Conservation (phyloP, 192 early-diverging fungal species). For the Gamsiella multidivaricata region DNA sequence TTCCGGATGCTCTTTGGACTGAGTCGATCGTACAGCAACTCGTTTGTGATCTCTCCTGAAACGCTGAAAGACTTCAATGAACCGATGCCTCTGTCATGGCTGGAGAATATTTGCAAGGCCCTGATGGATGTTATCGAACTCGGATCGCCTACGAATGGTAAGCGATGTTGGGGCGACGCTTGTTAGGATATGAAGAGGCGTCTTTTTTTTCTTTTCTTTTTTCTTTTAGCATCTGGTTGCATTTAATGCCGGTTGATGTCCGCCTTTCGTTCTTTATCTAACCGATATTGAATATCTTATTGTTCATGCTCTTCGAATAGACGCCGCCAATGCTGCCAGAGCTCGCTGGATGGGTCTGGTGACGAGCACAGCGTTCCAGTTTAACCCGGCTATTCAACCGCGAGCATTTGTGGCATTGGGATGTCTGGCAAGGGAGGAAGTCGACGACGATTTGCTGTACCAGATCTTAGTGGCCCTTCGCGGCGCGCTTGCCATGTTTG, state of each 20-base stretch:
- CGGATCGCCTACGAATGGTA: constrained; percentile 75
- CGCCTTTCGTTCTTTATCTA: no score
- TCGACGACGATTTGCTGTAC: constrained; percentile 94
- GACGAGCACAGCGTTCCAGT: constrained; percentile 92
- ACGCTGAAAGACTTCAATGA: constrained; percentile 65
- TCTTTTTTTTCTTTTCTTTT: no score
- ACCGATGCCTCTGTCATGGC: constrained; percentile 58
- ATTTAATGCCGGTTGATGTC: no score
- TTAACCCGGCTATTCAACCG: constrained; percentile 93
- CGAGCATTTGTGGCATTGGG: constrained; percentile 93
- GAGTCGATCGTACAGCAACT: constrained; percentile 70
- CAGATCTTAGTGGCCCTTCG: constrained; percentile 91
- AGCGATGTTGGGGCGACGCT: neutral
- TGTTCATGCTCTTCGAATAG: no score
- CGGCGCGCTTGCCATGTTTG: constrained; percentile 86
- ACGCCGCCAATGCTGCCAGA: constrained; percentile 85
- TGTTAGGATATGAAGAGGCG: no score
- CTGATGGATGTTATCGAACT: constrained; percentile 73
- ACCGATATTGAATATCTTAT: no score
- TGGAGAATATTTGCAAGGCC: constrained; percentile 68
- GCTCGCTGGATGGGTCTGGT: constrained; percentile 94
- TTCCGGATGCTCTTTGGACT: constrained; percentile 85
- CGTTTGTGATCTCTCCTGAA: constrained; percentile 71
- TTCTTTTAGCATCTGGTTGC: no score
- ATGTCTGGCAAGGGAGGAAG: constrained; percentile 86